Evolutionary conservation across 208 protist species (phyloP).

Genomic region (Wallacemonas collosoma): DNA sequence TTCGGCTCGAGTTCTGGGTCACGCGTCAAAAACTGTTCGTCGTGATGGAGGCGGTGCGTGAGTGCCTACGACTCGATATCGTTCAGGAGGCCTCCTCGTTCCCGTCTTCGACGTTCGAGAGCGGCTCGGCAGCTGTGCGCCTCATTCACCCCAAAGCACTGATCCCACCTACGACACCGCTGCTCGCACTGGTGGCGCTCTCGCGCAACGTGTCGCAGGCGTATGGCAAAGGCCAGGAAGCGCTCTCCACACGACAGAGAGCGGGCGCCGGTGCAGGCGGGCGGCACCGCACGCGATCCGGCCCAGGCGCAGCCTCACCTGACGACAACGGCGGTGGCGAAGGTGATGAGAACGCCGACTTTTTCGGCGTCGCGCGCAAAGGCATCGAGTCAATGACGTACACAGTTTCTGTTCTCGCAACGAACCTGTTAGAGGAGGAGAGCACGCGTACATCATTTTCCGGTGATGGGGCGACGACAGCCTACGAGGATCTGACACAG

Average conservation of each 20-base stretch:
- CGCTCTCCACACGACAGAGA: neutral
- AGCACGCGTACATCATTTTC: conserved; percentile 7
- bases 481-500: conserved; percentile 45
- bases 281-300: neutral
- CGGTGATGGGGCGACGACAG: conserved; percentile 16
- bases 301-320: neutral
- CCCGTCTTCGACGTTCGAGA: conserved; percentile 34
- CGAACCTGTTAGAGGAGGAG: conserved; percentile 40
- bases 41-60: conserved; percentile 53
- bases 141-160: conserved; percentile 15
- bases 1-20: conserved; percentile 66
- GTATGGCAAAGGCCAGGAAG: too few species aligned
- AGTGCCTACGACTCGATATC: conserved; percentile 64
- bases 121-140: neutral
- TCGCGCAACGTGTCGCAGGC: neutral
- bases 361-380: conserved; percentile 40
- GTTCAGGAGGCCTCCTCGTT: conserved; percentile 30
- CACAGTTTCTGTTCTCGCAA: conserved; percentile 49
- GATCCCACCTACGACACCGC: conserved; percentile 16
- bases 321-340: neutral
- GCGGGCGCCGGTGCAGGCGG: neutral
- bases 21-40: conserved; percentile 55
- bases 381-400: conserved; percentile 52
- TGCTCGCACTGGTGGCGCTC: conserved; percentile 2
- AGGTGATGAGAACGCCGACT: neutral